These are phyloP conservation scores for Colletotrichum sp. DNA, from an alignment of 2,329 filamentous ascomycete genomes.

Conservation along the genomic window DNA sequence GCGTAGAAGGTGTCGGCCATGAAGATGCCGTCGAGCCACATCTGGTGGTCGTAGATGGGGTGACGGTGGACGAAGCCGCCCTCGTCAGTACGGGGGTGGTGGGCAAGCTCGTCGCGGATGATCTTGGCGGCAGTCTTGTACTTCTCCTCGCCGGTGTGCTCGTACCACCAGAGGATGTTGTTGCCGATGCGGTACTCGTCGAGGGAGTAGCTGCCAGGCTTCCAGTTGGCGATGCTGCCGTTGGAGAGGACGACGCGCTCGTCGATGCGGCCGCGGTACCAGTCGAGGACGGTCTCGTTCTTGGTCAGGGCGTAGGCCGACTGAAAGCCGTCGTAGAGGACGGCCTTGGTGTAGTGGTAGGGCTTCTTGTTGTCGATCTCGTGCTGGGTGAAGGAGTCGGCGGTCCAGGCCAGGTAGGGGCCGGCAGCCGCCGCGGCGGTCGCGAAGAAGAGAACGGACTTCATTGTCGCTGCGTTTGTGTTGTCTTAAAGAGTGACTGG, in stretches of 20 bases:
- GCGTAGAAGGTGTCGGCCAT: conserved; percentile 54
- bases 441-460: conserved; percentile 21
- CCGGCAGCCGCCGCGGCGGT: conserved; percentile 17
- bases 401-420: conserved; percentile 43
- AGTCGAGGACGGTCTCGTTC: conserved; percentile 48
- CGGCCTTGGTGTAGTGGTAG: conserved; percentile 48
- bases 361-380: conserved; percentile 42
- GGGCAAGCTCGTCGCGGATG: conserved; percentile 51
- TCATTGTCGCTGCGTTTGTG: not conserved
- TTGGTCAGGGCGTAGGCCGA: conserved; percentile 49
- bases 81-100: conserved; percentile 52
- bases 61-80: conserved; percentile 61
- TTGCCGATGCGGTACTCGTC: conserved; percentile 60
- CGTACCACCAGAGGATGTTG: conserved; percentile 56
- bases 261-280: conserved; percentile 47
- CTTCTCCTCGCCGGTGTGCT: conserved; percentile 48
- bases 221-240: conserved; percentile 43
- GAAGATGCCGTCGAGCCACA: conserved; percentile 64
- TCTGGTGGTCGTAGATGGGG: conserved; percentile 54
- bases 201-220: conserved; percentile 47
- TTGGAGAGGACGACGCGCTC: conserved; percentile 50
- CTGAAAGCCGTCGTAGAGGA: conserved; percentile 52
- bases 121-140: conserved; percentile 54
- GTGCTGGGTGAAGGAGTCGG: conserved; percentile 50
- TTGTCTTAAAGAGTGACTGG: not conserved